These are phyloP conservation scores for Colletotrichum incanum DNA, from an alignment of 2,329 filamentous ascomycete species.

Conservation along the genomic window DNA sequence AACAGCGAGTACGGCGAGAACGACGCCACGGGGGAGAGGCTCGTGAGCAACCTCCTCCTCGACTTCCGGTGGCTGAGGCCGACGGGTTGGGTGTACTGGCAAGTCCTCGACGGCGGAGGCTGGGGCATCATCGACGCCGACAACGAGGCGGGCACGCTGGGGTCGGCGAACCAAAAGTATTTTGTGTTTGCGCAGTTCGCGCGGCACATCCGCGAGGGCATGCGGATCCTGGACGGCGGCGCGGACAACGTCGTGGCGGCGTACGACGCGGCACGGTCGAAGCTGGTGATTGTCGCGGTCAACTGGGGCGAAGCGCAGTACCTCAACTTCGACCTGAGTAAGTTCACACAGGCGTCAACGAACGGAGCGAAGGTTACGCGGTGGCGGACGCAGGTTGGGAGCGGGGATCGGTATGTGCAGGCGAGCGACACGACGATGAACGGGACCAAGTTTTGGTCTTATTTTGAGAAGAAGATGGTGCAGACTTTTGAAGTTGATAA, in stretches of 20 bases:
- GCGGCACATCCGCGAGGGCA: constrained; percentile 58
- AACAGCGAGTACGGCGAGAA: constrained; percentile 61
- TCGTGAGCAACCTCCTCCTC: constrained; percentile 56
- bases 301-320: constrained; percentile 58
- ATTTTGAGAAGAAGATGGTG: constrained; percentile 53
- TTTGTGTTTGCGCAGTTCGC: constrained; percentile 60
- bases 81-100: constrained; percentile 63
- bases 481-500: constrained; percentile 57
- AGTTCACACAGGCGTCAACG: constrained; percentile 50
- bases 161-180: constrained; percentile 55
- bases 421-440: constrained; percentile 52
- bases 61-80: constrained; percentile 59
- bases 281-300: constrained; percentile 57
- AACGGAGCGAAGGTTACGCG: constrained; percentile 53
- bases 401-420: constrained; percentile 53
- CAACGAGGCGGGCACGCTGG: constrained; percentile 53
- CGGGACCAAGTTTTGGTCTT: constrained; percentile 55
- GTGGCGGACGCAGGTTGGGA: constrained; percentile 56
- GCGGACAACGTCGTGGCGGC: constrained; percentile 56
- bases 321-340: constrained; percentile 57
- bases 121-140: constrained; percentile 60
- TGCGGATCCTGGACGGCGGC: constrained; percentile 56
- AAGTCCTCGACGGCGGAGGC: constrained; percentile 57
- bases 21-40: constrained; percentile 54
- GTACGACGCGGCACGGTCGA: constrained; percentile 53